Evolutionary conservation across 352 stramenopile genomes (phyloP), one percentile per base, ranked within the genome.

Genomic region (Phytophthora crassamura): DNA sequence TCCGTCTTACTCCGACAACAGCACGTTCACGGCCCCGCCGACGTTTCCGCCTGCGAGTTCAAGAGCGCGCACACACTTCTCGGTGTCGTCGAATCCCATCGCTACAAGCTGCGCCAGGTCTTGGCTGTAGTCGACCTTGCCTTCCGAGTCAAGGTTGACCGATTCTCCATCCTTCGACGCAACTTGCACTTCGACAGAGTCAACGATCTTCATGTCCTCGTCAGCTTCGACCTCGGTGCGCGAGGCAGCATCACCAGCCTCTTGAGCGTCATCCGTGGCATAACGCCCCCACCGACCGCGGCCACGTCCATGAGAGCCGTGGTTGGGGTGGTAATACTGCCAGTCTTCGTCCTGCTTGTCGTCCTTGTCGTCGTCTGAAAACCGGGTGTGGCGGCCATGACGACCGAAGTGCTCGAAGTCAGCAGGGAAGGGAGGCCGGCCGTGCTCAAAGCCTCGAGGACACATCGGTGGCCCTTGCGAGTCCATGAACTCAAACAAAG

Each of bases 71-170:
- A 70, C 64, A 64, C 84, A 85, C 47, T 72, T 64, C 50, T 82
- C 66, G 25, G 53, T 52, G 28, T 88, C 74, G 0, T 42, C 51
- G 38, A 90, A 90, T 22, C 82, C 82, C 82, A 90, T 90, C n/a
- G 67, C 56, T 38, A 66, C 56, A 2, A 90, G 67, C 50, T 76
- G 59, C 12, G 32, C 50, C 22, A 88, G 51, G 12, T 75, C 70
- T 9, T 85, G 68, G 2, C 74, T 58, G 25, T 71, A 83, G 11
- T 66, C 43, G 3, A n/a, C 34, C n/a, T 62, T 50, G 15, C 22
- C 39, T 18, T 77, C 64, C 6, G 49, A 49, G 7, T 48, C 30
- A 8, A 4, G 4, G 14, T 51, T 40, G 0, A 25, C 43, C 4
- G 5, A 42, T 39, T 68, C 40, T 15, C 5, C 49, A 9, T 5